These are phyloP conservation scores for Pythium diclinum DNA, from an alignment of 352 stramenopile genomes.

Conservation along the genomic window DNA sequence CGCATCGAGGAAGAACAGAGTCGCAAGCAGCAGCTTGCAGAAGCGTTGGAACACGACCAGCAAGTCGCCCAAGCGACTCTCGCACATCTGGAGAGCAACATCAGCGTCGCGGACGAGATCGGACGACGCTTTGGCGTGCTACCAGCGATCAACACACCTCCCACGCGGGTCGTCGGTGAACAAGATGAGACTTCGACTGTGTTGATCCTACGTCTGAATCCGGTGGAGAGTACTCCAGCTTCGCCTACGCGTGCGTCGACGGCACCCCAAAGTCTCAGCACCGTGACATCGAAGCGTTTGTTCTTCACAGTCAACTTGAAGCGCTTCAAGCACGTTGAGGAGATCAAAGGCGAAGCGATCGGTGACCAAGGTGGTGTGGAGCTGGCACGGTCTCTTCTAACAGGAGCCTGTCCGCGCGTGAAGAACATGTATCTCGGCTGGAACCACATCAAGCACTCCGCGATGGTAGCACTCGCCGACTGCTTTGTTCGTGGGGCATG, in stretches of 20 bases:
- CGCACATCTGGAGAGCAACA: constrained; percentile 32
- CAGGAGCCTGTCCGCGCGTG: constrained; percentile 58
- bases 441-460: constrained; percentile 62
- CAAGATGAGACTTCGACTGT: constrained; percentile 58
- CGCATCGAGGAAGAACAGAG: background rate
- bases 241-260: background rate
- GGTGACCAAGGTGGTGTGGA: constrained; percentile 53
- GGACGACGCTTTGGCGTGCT: constrained; percentile 47
- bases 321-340: constrained; percentile 67
- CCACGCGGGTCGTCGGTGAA: constrained; percentile 16
- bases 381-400: constrained; percentile 57
- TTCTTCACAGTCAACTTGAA: constrained; percentile 77
- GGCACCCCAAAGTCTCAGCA: background rate
- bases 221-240: background rate
- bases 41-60: constrained; percentile 11
- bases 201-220: constrained; percentile 50
- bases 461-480: constrained; percentile 47
- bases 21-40: background rate
- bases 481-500: constrained; percentile 55
- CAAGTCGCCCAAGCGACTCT: background rate
- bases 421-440: constrained; percentile 56
- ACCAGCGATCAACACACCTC: constrained; percentile 51
- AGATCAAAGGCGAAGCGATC: constrained; percentile 55
- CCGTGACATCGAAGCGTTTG: constrained; percentile 34
- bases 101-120: constrained; percentile 38